Conservation (phyloP, 106 monocot species). For the Dendrobium nobile region DNA sequence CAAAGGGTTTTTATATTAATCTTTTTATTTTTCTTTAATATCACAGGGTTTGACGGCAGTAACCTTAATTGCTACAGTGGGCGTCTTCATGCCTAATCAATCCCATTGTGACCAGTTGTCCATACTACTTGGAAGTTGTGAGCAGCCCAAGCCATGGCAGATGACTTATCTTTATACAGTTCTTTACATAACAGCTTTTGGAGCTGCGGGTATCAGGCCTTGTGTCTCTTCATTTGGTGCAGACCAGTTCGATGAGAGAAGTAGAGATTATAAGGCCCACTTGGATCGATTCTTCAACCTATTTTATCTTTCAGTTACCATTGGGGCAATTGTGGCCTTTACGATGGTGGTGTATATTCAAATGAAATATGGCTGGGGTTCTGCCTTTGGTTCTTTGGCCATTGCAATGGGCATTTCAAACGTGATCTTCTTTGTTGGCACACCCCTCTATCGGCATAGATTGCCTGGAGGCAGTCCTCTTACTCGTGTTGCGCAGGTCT, state of each 20-base stretch:
- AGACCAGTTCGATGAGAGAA: slow-evolving; percentile 85
- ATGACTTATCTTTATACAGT: slow-evolving; percentile 63
- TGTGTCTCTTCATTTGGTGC: slow-evolving; percentile 95
- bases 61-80: slow-evolving; percentile 56
- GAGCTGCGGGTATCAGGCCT: slow-evolving; percentile 87
- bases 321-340: slow-evolving; percentile 80
- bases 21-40: neutral
- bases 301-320: slow-evolving; percentile 81
- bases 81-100: slow-evolving; percentile 52
- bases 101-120: slow-evolving; percentile 60
- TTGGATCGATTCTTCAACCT: slow-evolving; percentile 84
- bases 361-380: slow-evolving; percentile 75
- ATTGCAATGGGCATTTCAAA: slow-evolving; percentile 81
- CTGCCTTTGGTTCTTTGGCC: slow-evolving; percentile 77
- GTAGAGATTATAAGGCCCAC: slow-evolving; percentile 46
- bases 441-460: slow-evolving; percentile 68
- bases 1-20: neutral
- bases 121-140: slow-evolving; percentile 62
- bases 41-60: slow-evolving; percentile 66
- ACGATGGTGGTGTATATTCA: slow-evolving; percentile 88
- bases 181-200: slow-evolving; percentile 72
- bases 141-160: slow-evolving; percentile 81
- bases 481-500: slow-evolving; percentile 72
- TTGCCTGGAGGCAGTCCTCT: slow-evolving; percentile 89
- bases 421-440: slow-evolving; percentile 65